A percentile compares a stretch with the other conserved stretches of the same genome.
These are phyloP conservation scores for Geotrichum restrictum DNA, from an alignment of 1,139 yeast species.

Conservation along the genomic window DNA sequence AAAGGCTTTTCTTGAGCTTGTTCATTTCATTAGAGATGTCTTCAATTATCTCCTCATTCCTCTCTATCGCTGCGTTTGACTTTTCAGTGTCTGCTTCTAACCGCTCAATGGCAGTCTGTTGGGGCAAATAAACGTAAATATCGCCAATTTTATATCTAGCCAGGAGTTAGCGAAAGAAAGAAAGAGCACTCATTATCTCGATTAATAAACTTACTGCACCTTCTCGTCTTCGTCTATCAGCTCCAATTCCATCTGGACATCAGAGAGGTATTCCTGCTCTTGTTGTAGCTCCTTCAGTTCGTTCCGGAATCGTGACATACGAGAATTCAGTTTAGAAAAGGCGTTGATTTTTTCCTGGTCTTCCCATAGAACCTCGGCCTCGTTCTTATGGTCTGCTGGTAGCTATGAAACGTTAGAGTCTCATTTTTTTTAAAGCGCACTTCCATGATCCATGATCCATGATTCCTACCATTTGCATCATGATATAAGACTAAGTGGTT, in stretches of 20 bases:
- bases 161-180: neutral
- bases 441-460: neutral
- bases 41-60: slow-evolving; percentile 48
- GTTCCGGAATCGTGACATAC: slow-evolving; percentile 56
- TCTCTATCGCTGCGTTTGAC: slow-evolving; percentile 49
- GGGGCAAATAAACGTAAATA: slow-evolving; percentile 64
- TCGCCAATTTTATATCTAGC: slow-evolving; percentile 65
- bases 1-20: slow-evolving; percentile 64
- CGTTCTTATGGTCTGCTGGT: slow-evolving; percentile 42
- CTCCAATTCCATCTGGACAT: slow-evolving; percentile 79
- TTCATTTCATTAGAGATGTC: slow-evolving; percentile 53
- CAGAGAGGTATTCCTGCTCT: slow-evolving; percentile 87
- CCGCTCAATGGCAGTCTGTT: slow-evolving; percentile 58
- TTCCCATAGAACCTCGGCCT: slow-evolving; percentile 75
- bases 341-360: slow-evolving; percentile 88
- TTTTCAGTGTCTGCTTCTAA: slow-evolving; percentile 58
- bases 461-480: slow-evolving; percentile 13
- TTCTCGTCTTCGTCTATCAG: slow-evolving; percentile 73
- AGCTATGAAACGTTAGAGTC: slow-evolving; percentile 19
- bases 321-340: slow-evolving; percentile 75
- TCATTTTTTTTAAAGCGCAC: too few relatives aligned
- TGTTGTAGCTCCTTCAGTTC: slow-evolving; percentile 50
- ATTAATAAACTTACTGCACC: slow-evolving; percentile 30
- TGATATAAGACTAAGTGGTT: neutral
- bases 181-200: too few relatives aligned